Base-by-base conservation (phyloP, 1,284 basidiomycete genomes). In the Trichosporon sp. region DNA sequence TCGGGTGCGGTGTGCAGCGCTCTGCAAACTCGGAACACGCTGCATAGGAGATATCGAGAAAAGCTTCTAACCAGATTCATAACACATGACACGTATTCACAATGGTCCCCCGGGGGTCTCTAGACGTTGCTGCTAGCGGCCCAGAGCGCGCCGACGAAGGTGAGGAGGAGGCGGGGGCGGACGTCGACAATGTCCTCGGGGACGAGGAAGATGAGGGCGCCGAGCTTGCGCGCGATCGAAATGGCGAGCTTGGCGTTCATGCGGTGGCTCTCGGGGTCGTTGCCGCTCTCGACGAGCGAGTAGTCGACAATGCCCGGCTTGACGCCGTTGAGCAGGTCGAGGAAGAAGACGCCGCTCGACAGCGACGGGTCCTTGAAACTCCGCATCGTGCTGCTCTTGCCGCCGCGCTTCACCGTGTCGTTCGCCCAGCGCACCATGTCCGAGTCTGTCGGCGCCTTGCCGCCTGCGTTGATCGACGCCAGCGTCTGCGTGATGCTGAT, bases 341-440 rank as follows among this genome's bases (percentile, higher is more conserved):
- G 87, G 87, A 98, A 91, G 88, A 98, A 99, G 65, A 96, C 82
- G 1, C 91, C 95, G 25, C 92, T 95, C 60, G 90, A 91, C 75
- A 98, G 86, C n/a, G 88, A 88, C 0, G 94, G 90, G 80, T 99
- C 97, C 83, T 94, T 98, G 87, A 98, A 98, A 65, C 91, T 94
- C 53, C 94, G 87, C 84, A 98, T 92, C 18, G 89, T 82, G 60
- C 79, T 80, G 9, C 85, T 86, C 70, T 91, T 89, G 66, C 88
- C 87, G 0, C 89, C 86, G 78, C 89, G 89, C 81, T 93, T 89
- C 18, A 93, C 95, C 1, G 90, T 92, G 29, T 90, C 86, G 82
- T 98, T 98, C 0, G 96, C 95, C 97, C 96, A 99, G 76, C 89
- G 91, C 68, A 99, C 89, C 83, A 99, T 97, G 80, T 99, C 95